Conservation (phyloP, 73 alveolate genomes). For the Paramecium sonneborni region DNA sequence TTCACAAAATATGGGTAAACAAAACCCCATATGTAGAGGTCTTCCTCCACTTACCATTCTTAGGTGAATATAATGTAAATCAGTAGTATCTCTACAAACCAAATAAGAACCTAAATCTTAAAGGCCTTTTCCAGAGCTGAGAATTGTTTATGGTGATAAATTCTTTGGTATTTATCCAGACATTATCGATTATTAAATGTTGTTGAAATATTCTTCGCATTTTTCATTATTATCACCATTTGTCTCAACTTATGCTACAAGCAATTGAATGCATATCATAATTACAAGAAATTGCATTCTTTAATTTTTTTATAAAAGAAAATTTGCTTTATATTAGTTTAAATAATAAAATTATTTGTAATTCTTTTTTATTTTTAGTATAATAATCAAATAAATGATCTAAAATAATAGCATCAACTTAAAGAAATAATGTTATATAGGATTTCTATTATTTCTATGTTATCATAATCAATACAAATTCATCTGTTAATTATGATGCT, state of each 20-base stretch:
- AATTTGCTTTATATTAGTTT: too few relatives aligned
- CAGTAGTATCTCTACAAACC: background rate
- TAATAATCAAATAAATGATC: too few relatives aligned
- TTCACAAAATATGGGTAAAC: background rate
- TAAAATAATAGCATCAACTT: too few relatives aligned
- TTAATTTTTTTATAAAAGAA: background rate
- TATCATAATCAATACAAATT: too few relatives aligned
- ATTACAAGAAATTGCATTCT: background rate
- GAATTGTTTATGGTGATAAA: background rate
- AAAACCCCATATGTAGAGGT: constrained; percentile 1
- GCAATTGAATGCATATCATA: background rate
- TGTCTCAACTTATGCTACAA: background rate
- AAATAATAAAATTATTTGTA: too few relatives aligned
- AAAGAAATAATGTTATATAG: too few relatives aligned
- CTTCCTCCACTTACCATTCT: background rate
- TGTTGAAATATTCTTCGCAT: background rate
- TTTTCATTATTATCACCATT: background rate
- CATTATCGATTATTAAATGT: background rate
- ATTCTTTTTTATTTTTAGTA: too few relatives aligned
- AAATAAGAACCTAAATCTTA: constrained; percentile 48
- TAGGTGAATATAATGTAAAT: background rate
- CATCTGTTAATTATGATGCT: too few relatives aligned
- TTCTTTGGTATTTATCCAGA: background rate
- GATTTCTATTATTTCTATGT: too few relatives aligned
- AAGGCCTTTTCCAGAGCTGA: background rate